Base-by-base conservation (phyloP, 257 asterid genomes). In the Lantana camara region DNA sequence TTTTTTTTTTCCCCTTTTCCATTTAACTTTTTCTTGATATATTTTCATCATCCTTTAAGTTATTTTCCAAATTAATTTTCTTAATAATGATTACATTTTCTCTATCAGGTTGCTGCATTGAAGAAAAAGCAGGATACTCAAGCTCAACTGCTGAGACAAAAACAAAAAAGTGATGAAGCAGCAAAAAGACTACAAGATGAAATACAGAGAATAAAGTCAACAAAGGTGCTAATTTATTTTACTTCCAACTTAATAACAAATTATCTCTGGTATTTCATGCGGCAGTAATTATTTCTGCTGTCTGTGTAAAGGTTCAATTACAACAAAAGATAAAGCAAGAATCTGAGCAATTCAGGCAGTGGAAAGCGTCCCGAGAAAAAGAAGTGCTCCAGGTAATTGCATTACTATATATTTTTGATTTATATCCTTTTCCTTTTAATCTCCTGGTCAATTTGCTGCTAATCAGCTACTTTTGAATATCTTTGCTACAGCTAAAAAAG, bases 51-150 rank as follows among this genome's bases (percentile, higher is more conserved):
- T 16, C 20, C 11, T 45, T 35, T 35, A 38, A 40, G 7, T 6
- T 48, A 27, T 4, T 12, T 63, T 56, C 21, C 30, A 9, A 38
- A 12, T 30, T 29, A 46, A 15, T n/a, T 35, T 50, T 50, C 27
- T 57, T 15, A 53, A 49, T 74, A 44, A 55, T 75, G 48, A 64
- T 40, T 20, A 60, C 56, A 55, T 54, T 45, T 54, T 68, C 34
- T 72, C 66, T 73, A 51, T 5, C 75, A 94, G 99, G 99, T 94
- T 59, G 83, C 88, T 49, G 93, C 78, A 74, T 69, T 94, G 80
- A 94, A 94, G 86, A 94, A 94, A 63, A 94, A 94, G 75, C 99
- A 94, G 65, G 99, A 94, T 80, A 90, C 99, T 63, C 99, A 94
- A 76, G 95, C 95, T 71, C 99, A 94, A 73, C 68, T 94, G 56